Base-by-base conservation (phyloP, 257 asterid species). In the Ligustrum vulgare region DNA sequence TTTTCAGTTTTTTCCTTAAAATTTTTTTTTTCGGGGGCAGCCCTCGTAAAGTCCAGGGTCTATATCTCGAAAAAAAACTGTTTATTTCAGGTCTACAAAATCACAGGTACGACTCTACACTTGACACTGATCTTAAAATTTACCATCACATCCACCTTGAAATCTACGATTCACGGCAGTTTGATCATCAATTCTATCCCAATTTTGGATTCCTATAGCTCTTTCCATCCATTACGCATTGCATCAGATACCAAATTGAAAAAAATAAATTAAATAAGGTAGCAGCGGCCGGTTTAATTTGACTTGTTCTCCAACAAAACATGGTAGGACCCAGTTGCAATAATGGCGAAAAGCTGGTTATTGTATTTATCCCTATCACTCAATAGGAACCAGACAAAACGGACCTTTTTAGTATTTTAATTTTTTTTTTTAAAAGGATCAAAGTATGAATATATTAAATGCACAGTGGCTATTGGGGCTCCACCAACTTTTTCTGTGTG, bases 281-380 rank as follows among this genome's bases (percentile, higher is more conserved):
- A 22, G 28, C 20, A 22, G 28, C 20, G 31, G 64, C 64, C 64
- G 1, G 31, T 4, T 60, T 60, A 3, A 23, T 22, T 56, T 60
- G 67, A 23, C 32, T 22, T 20, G 64, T 28, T 22, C 13, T 9
- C 12, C 3, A 23, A 60, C 23, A 23, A 72, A 72, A 82, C 78
- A 73, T 75, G 82, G 81, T 36, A 8, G 87, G 87, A 6, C 79
- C 87, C 81, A 68, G 0, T 34, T 2, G 47, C 78, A 75, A 75
- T 82, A 75, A 80, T 71, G 67, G 35, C 58, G 36, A 83, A 83
- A 83, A 83, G 84, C 37, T 47, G 20, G 76, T 74, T 8, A 70
- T 83, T 83, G 87, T 80, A 70, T 49, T 11, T 22, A 65, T 60
- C 49, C 75, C 67, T 33, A 33, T 20, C 65, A 68, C 35, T 65